These are phyloP conservation scores for Fusarium equiseti DNA, from an alignment of 2,329 filamentous ascomycete genomes.

Conservation along the genomic window DNA sequence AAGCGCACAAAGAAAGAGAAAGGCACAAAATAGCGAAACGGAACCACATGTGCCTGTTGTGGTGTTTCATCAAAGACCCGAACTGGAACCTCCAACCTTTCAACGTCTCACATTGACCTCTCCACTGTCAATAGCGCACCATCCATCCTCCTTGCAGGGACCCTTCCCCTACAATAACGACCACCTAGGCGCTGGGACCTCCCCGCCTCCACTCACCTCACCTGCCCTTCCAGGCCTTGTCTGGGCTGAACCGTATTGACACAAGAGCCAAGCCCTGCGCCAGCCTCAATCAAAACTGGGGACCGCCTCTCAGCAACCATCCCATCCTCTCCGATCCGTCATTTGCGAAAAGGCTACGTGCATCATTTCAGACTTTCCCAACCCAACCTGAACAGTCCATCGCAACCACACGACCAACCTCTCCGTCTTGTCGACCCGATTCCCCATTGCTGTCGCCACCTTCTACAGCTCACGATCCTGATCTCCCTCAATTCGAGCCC, in stretches of 20 bases:
- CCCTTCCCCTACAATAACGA: constrained; percentile 39
- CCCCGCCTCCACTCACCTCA: background rate
- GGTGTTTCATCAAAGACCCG: constrained; percentile 12
- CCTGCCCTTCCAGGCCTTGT: background rate
- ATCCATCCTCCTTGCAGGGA: constrained; percentile 25
- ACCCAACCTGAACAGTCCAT: constrained; percentile 31
- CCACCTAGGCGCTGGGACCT: constrained; percentile 17
- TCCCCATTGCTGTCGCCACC: constrained; percentile 36
- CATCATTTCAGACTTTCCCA: constrained; percentile 47
- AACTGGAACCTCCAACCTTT: constrained; percentile 22
- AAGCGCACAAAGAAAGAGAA: constrained; percentile 11
- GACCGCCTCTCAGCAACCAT: constrained; percentile 33
- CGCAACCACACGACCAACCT: constrained; percentile 1
- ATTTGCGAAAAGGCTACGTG: constrained; percentile 52
- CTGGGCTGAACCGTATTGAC: constrained; percentile 22
- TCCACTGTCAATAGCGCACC: constrained; percentile 17
- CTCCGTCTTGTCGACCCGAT: constrained; percentile 16
- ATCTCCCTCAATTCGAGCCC: constrained; percentile 4
- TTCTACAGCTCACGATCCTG: constrained; percentile 32
- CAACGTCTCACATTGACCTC: constrained; percentile 17
- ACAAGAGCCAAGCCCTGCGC: constrained; percentile 43
- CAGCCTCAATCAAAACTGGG: constrained; percentile 49
- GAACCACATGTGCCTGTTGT: constrained; percentile 12
- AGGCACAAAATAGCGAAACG: background rate
- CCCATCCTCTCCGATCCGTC: constrained; percentile 17